Evolutionary conservation across 1,284 basidiomycete species (phyloP).

Genomic region (Testicularia cyperi): DNA sequence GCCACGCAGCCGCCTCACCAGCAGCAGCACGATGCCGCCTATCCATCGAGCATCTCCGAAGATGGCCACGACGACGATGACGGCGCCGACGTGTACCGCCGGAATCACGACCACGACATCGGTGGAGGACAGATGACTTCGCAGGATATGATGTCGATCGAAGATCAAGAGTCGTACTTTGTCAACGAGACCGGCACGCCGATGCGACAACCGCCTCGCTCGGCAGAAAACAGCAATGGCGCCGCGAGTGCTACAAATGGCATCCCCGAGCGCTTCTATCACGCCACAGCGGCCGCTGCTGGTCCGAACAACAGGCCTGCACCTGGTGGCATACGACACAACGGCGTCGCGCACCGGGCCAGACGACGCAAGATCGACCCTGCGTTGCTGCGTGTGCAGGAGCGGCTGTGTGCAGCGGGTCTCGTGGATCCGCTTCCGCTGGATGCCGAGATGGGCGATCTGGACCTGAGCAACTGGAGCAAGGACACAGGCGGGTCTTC

Average conservation of each 20-base stretch:
- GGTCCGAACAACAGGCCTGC: background rate
- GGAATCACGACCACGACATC: too few relatives aligned
- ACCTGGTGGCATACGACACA: background rate
- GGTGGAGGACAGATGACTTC: too few relatives aligned
- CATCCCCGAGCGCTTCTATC: conserved; percentile 26
- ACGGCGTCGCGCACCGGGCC: background rate
- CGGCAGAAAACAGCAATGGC: background rate
- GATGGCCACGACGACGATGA: conserved; percentile 3
- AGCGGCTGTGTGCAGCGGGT: conserved; percentile 47
- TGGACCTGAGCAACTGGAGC: conserved; percentile 38
- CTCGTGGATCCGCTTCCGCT: conserved; percentile 49
- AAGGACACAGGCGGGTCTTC: too few relatives aligned
- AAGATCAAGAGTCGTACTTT: conserved; percentile 37
- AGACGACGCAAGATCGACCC: conserved; percentile 43
- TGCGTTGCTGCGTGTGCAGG: conserved; percentile 40
- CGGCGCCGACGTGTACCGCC: background rate
- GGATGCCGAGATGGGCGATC: conserved; percentile 53
- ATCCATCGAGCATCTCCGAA: background rate
- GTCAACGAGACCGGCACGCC: conserved; percentile 20
- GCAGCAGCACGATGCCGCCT: conserved; percentile 1
- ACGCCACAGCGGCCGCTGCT: conserved; percentile 2
- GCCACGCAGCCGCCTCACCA: background rate
- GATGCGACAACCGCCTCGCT: background rate
- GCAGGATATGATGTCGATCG: conserved; percentile 34
- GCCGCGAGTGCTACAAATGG: conserved; percentile 1